Conservation (phyloP, 225 moss, liverwort and hornwort species). For the Pseudisothecium myosuroides region DNA sequence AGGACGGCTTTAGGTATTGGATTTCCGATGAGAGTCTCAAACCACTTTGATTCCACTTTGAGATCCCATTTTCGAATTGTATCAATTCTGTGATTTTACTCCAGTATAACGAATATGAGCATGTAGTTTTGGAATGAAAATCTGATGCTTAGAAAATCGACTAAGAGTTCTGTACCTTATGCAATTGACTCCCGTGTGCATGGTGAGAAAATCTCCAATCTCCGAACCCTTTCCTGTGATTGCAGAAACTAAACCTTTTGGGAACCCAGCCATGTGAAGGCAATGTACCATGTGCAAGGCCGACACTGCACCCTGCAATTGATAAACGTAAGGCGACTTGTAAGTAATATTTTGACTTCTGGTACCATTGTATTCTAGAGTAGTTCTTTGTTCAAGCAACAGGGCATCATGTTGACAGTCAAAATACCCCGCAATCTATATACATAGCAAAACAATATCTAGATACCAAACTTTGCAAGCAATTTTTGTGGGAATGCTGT, state of each 20-base stretch:
- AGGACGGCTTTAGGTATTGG: not conserved
- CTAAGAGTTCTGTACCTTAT: constrained; percentile 34
- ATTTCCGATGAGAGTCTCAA: not conserved
- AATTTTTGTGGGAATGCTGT: not conserved
- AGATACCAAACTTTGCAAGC: not conserved
- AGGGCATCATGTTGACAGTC: not conserved
- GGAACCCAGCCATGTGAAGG: constrained; percentile 77
- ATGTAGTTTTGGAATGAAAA: not conserved
- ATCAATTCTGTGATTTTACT: not conserved
- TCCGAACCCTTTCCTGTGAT: constrained; percentile 85
- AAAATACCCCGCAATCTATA: not conserved
- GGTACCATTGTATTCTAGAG: not conserved
- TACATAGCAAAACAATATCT: not conserved
- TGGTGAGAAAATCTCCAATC: constrained; percentile 83
- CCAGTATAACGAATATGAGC: not conserved
- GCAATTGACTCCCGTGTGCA: constrained; percentile 72
- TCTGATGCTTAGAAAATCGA: not conserved
- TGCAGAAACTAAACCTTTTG: constrained; percentile 66
- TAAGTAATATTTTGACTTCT: not conserved
- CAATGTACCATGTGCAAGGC: constrained; percentile 84
- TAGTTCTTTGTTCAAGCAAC: not conserved
- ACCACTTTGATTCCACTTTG: not conserved
- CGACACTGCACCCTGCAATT: constrained; percentile 63
- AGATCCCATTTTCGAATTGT: not conserved
- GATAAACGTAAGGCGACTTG: not conserved